These are phyloP conservation scores for Fusarium albidum DNA, from an alignment of 2,329 filamentous ascomycete genomes.

Conservation along the genomic window DNA sequence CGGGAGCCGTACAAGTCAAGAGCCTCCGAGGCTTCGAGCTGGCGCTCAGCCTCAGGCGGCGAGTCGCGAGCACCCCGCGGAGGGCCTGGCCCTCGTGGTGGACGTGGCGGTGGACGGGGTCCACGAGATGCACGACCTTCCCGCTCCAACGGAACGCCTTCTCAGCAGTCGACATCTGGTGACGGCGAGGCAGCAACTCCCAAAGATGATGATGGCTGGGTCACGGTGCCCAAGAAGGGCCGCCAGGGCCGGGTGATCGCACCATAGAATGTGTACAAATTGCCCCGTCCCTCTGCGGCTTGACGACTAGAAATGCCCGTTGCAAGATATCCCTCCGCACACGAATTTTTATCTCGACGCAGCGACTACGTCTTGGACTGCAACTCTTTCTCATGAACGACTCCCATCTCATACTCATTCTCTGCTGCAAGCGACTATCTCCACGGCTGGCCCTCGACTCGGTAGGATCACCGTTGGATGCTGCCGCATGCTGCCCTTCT, in stretches of 20 bases:
- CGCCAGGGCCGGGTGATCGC: conserved; percentile 45
- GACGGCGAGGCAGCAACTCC: conserved; percentile 47
- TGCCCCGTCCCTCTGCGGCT: conserved; percentile 45
- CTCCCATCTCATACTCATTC: conserved; percentile 32
- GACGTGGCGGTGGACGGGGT: conserved; percentile 53
- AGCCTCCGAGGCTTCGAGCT: conserved; percentile 66
- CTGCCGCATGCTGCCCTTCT: conserved; percentile 19
- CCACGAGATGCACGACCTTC: conserved; percentile 55
- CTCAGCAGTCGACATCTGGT: conserved; percentile 46
- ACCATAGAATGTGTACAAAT: conserved; percentile 47
- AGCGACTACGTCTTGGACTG: conserved; percentile 29
- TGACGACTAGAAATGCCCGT: conserved; percentile 47
- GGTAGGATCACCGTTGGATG: conserved; percentile 2
- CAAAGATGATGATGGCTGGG: conserved; percentile 68
- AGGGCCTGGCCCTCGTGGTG: conserved; percentile 54
- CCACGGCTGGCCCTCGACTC: background rate
- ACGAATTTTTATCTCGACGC: conserved; percentile 23
- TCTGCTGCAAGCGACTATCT: conserved; percentile 17
- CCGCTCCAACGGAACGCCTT: conserved; percentile 58
- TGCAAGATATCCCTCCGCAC: conserved; percentile 41
- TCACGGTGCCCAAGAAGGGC: conserved; percentile 58
- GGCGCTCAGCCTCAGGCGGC: conserved; percentile 61
- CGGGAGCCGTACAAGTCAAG: conserved; percentile 61
- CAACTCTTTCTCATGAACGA: conserved; percentile 28
- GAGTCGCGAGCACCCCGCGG: conserved; percentile 59